These are phyloP conservation scores for Ogataea haglerorum DNA, from an alignment of 805 yeast species.

Conservation along the genomic window DNA sequence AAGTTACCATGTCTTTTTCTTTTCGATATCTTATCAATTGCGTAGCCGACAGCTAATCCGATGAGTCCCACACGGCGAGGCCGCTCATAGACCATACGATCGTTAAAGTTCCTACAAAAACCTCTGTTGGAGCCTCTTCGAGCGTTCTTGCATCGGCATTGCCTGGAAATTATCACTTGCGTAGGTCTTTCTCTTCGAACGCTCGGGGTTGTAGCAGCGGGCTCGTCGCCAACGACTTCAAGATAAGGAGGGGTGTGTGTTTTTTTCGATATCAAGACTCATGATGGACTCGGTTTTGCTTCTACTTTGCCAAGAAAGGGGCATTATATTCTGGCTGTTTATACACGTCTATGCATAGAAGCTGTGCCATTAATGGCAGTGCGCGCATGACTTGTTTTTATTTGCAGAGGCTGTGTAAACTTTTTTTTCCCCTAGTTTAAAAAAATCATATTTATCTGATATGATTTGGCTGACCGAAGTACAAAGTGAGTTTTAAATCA, in stretches of 20 bases:
- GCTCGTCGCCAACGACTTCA: not conserved
- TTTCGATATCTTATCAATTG: not conserved
- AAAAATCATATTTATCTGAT: not conserved
- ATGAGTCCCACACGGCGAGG: not conserved
- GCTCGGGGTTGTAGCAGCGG: not conserved
- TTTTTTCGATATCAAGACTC: not conserved
- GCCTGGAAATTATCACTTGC: no score
- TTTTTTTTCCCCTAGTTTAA: not conserved
- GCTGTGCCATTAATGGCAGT: not conserved
- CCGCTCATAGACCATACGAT: not conserved
- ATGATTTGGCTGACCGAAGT: constrained; percentile 75
- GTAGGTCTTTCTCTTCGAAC: no score
- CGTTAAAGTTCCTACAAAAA: no score
- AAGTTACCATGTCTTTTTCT: constrained; percentile 44
- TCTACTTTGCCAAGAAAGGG: no score
- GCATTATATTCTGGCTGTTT: no score
- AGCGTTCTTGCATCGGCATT: no score
- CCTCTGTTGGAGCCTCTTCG: no score
- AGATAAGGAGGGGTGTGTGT: not conserved
- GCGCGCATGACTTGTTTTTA: not conserved
- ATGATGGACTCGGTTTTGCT: not conserved
- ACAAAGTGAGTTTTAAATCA: constrained; percentile 52
- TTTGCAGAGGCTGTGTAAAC: constrained; percentile 1
- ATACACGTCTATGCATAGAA: no score
- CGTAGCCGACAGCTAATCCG: not conserved